Conservation (phyloP, 163 green algal genomes). For the Chloromonas sp. region DNA sequence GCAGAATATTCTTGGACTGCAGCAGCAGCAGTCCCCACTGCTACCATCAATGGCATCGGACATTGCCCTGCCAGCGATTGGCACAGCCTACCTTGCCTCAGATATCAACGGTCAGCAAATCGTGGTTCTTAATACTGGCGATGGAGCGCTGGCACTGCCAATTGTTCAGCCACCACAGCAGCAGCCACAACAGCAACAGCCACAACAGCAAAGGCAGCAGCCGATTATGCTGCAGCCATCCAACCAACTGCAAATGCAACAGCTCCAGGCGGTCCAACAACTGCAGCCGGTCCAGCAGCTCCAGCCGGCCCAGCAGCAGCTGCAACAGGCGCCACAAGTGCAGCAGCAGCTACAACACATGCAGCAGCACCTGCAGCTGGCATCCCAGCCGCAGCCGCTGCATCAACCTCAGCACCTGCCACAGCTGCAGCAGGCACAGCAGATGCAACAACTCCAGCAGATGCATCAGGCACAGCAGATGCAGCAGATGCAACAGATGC, state of each 20-base stretch:
- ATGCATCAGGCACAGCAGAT: neutral
- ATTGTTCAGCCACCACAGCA: no score
- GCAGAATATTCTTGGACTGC: no score
- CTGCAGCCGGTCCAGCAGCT: neutral
- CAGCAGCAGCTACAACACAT: neutral
- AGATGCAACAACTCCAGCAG: neutral
- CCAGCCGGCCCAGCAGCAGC: neutral
- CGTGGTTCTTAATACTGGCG: neutral
- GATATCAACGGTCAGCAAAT: neutral
- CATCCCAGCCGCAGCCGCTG: neutral
- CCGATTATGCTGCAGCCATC: neutral
- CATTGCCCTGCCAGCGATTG: no score
- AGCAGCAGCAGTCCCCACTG: no score
- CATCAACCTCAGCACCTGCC: neutral
- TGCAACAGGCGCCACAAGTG: neutral
- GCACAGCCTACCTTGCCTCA: no score
- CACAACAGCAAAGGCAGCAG: neutral
- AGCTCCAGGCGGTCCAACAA: neutral
- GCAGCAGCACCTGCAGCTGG: neutral
- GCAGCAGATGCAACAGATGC: neutral
- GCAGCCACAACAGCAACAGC: neutral
- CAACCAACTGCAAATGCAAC: neutral
- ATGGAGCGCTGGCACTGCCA: no score
- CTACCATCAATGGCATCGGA: no score
- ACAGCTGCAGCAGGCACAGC: neutral